phyloP scores from a whole-genome alignment of 371 early-diverging fungal genomes.

The Cokeromyces recurvatus region DNA sequence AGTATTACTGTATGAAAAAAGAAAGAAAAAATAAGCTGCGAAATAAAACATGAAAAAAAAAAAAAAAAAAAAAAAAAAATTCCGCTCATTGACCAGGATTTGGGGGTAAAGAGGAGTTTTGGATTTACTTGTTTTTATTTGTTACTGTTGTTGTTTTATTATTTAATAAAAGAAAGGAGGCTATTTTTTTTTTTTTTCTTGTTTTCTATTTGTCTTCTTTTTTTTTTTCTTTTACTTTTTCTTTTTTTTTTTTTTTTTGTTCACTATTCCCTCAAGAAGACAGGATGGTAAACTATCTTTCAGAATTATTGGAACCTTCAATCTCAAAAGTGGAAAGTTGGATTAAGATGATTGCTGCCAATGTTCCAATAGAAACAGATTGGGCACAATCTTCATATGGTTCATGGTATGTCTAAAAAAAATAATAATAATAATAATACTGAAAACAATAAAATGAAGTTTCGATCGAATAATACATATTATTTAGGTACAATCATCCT shows the following conservation, averaged over 20 bases:
- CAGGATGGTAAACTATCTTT: conserved; percentile 4
- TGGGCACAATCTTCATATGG: conserved; percentile 53
- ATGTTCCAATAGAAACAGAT: conserved; percentile 54
- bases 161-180: too few species aligned
- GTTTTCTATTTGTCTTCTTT: background rate
- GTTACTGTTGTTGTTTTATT: too few species aligned
- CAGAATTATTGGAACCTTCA: conserved; percentile 21
- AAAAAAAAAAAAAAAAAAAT: conserved; percentile 1
- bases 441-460: too few species aligned
- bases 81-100: too few species aligned
- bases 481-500: conserved; percentile 54
- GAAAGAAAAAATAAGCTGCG: background rate
- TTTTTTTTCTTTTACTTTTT: conserved; percentile 3
- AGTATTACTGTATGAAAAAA: background rate
- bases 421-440: too few species aligned
- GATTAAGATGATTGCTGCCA: conserved; percentile 41
- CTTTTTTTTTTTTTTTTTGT: background rate
- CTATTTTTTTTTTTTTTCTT: background rate
- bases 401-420: conserved; percentile 54
- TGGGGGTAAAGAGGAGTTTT: too few species aligned
- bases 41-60: background rate
- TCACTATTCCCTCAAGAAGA: background rate
- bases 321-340: conserved; percentile 27
- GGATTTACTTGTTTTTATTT: too few species aligned
- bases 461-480: too few species aligned